Conservation (phyloP, 768 basidiomycete genomes). For the Lactifluus piperatus region DNA sequence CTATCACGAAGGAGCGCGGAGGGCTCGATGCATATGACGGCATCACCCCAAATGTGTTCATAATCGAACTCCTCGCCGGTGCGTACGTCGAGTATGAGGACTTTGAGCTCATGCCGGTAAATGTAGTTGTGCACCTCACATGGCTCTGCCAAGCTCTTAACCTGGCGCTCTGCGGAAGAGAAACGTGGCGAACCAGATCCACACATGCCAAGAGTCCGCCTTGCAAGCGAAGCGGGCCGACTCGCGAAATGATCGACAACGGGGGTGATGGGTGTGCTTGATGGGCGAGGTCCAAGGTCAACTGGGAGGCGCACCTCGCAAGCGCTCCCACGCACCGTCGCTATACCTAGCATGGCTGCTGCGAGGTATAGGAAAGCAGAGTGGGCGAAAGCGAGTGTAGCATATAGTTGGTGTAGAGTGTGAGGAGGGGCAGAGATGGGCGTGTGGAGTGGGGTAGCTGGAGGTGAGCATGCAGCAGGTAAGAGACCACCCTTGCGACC, state of each 20-base stretch:
- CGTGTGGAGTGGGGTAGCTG: background rate
- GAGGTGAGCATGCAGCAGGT: background rate
- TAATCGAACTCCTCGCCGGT: constrained; percentile 64
- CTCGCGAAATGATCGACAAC: constrained; percentile 47
- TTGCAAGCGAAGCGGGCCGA: constrained; percentile 45
- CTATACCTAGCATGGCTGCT: constrained; percentile 8
- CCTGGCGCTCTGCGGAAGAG: constrained; percentile 22
- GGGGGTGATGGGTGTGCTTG: constrained; percentile 62
- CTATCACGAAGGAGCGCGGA: constrained; percentile 56
- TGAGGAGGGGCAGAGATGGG: constrained; percentile 5
- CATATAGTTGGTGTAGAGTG: constrained; percentile 16
- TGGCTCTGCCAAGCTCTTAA: constrained; percentile 27
- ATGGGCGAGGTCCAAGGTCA: constrained; percentile 47
- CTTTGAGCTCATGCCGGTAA: constrained; percentile 50
- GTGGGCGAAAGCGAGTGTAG: constrained; percentile 15
- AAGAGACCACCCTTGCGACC: too few relatives aligned
- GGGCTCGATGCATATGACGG: constrained; percentile 82
- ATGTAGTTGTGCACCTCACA: constrained; percentile 28
- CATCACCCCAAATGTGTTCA: constrained; percentile 59
- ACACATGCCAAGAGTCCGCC: constrained; percentile 31
- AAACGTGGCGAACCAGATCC: constrained; percentile 34
- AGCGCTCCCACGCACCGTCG: constrained; percentile 11
- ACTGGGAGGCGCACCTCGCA: constrained; percentile 28
- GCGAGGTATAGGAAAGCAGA: constrained; percentile 18
- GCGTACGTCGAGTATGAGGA: constrained; percentile 80